Conservation (phyloP, 345 rosid genomes). For the Punica granatum region DNA sequence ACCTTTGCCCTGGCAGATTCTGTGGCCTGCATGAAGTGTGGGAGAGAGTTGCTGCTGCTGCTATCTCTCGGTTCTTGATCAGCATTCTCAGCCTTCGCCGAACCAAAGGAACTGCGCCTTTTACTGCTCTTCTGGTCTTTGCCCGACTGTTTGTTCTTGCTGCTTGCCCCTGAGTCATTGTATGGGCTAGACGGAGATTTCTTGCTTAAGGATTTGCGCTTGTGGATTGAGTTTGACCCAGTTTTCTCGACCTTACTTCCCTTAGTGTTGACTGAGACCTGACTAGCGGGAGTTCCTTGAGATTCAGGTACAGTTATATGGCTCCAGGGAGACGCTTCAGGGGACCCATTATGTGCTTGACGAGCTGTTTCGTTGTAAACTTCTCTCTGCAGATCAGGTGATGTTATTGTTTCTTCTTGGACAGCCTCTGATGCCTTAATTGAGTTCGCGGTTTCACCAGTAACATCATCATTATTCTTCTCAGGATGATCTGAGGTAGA, state of each 20-base stretch:
- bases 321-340: constrained; percentile 57
- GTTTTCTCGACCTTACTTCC: constrained; percentile 44
- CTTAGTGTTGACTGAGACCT: constrained; percentile 52
- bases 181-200: constrained; percentile 48
- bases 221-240: constrained; percentile 31
- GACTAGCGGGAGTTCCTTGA: constrained; percentile 82
- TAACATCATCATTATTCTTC: constrained; percentile 17
- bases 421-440: constrained; percentile 17
- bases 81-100: constrained; percentile 28
- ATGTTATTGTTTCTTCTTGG: constrained; percentile 22
- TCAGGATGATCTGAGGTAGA: constrained; percentile 25
- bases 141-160: constrained; percentile 39
- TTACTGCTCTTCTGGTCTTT: constrained; percentile 59
- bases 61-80: constrained; percentile 74
- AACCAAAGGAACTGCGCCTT: constrained; percentile 62
- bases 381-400: constrained; percentile 33
- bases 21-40: constrained; percentile 96
- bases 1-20: constrained; percentile 90
- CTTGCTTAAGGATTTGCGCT: constrained; percentile 49
- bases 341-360: constrained; percentile 35
- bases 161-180: constrained; percentile 40
- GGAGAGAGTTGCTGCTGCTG: constrained; percentile 60
- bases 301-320: constrained; percentile 59
- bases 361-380: constrained; percentile 26
- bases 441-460: constrained; percentile 25